Base-by-base conservation (phyloP, 2,329 filamentous ascomycete genomes). In the Diplodia scrobiculata region DNA sequence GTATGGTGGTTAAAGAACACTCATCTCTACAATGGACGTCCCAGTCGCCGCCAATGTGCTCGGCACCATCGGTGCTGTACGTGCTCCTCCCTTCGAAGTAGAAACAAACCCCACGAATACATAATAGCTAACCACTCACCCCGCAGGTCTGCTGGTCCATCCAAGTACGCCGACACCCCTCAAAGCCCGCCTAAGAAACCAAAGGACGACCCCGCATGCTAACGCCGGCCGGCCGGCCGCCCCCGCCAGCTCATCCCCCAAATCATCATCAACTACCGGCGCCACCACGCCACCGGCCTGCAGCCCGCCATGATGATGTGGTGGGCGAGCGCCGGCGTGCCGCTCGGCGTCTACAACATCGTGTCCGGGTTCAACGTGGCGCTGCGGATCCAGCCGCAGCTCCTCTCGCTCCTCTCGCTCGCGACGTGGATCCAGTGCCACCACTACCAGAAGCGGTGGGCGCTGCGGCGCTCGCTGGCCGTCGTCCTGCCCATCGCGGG, bases 241-340 rank as follows among this genome's bases (percentile, higher is more conserved):
- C 21, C 21, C 21, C 21, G 21, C 21, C 72, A 90, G 83, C 79
- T 91, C 29, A 83, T 91, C 29, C 88, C 89, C 0, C 89, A 91
- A 73, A 89, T 91, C 58, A 74, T 87, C 38, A 84, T 89, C 71
- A 91, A 91, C 71, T 86, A 88, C 71, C 82, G 84, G 4, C 81
- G 88, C 0, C 87, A 90, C 73, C 82, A 89, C 78, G 87, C 87
- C 0, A 84, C 80, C 0, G 88, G 88, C 0, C 79, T 91, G 0
- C 87, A 90, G 59, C 83, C 85, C 0, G 85, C 86, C 0, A 90
- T 91, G 88, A 90, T 91, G 87, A 83, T 91, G 73, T 80, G 90
- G 1, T 91, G 88, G 83, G 86, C 87, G 0, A 85, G 82, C 78
- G 88, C 88, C 1, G 88, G 88, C 0, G 84, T 90, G 0, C 88